phyloP scores from a whole-genome alignment of 2,329 filamentous ascomycete species.

The Apiospora pterosperma region DNA sequence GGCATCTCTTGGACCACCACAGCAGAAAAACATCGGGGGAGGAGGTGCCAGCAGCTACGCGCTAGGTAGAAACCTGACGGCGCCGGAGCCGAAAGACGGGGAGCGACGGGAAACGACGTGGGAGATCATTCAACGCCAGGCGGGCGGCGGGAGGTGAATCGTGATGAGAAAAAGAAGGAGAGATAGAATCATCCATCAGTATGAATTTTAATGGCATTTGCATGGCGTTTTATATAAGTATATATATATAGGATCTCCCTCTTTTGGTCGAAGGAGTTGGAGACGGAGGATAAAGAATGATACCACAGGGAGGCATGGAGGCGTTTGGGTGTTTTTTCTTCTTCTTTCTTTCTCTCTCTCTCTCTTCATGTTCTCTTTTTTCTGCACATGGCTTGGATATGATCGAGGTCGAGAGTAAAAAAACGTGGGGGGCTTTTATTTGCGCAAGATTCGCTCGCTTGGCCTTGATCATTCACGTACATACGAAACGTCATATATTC shows the following conservation, averaged over 20 bases:
- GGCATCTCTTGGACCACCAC: background rate
- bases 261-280: background rate
- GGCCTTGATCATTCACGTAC: background rate
- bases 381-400: background rate
- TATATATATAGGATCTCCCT: background rate
- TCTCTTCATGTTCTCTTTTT: background rate
- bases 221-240: background rate
- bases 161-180: background rate
- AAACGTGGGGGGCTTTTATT: background rate
- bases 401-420: background rate
- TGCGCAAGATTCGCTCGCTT: background rate
- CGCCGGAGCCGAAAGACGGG: background rate
- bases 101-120: background rate
- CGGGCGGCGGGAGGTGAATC: background rate
- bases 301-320: background rate
- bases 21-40: no score
- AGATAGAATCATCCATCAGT: background rate
- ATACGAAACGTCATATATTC: background rate
- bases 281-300: background rate
- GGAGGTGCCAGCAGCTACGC: background rate
- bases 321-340: background rate
- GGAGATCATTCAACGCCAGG: background rate
- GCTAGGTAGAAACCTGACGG: background rate
- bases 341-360: no score
- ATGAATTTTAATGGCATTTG: background rate